Percentiles rank a stretch among this genome's conserved stretches.
phyloP scores from a whole-genome alignment of 345 rosid genomes.

The Aquilaria malaccensis region DNA sequence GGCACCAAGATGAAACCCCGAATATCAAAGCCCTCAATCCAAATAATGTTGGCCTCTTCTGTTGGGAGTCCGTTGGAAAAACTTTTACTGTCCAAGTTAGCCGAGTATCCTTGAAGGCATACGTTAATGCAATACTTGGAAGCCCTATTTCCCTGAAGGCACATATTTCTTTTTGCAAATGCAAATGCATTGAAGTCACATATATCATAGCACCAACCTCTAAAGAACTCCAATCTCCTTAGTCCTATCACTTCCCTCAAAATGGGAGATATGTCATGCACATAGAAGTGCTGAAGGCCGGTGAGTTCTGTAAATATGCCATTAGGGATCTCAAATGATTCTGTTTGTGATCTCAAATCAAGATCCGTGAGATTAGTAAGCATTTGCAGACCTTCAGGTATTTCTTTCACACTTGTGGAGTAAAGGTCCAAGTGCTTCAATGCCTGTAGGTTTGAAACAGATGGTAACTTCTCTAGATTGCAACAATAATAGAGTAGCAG shows the following conservation, averaged over 20 bases:
- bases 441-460: background rate
- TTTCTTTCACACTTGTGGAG: background rate
- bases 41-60: background rate
- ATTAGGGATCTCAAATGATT: background rate
- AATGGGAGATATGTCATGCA: background rate
- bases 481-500: background rate
- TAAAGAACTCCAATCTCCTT: constrained; percentile 5
- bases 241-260: constrained; percentile 1
- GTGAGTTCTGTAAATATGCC: background rate
- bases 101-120: background rate
- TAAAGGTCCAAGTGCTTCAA: background rate
- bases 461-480: background rate
- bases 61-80: background rate
- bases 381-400: background rate
- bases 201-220: background rate
- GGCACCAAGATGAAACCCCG: background rate
- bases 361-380: constrained; percentile 2
- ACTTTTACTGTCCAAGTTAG: background rate
- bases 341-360: no score
- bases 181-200: background rate
- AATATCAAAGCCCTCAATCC: background rate
- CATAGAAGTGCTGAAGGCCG: background rate
- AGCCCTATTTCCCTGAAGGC: background rate
- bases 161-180: background rate
- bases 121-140: constrained; percentile 1